phyloP scores from a whole-genome alignment of 768 basidiomycete genomes.

The Boletus rubescentipes region DNA sequence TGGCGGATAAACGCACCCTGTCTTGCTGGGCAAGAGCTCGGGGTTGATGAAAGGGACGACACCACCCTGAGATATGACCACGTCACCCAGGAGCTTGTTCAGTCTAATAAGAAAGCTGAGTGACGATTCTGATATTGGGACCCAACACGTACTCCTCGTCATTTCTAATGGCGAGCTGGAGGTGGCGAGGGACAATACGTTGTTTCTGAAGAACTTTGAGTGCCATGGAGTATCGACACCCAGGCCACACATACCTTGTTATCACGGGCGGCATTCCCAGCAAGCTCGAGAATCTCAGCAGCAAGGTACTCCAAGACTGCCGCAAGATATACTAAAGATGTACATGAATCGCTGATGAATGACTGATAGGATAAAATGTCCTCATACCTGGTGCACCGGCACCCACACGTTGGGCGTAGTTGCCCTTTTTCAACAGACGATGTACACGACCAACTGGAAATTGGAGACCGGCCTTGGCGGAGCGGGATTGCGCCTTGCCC shows the following conservation, averaged over 20 bases:
- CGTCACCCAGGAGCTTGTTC: conserved; percentile 79
- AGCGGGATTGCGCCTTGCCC: conserved; percentile 65
- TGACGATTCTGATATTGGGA: background rate
- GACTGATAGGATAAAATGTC: conserved; percentile 8
- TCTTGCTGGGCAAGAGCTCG: conserved; percentile 34
- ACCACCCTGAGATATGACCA: conserved; percentile 91
- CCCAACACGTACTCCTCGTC: conserved; percentile 67
- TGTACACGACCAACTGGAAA: conserved; percentile 94
- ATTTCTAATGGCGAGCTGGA: conserved; percentile 90
- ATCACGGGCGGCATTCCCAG: conserved; percentile 69
- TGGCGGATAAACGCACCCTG: conserved; percentile 20
- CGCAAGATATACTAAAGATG: conserved; percentile 72
- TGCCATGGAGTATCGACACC: background rate
- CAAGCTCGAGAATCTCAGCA: conserved; percentile 91
- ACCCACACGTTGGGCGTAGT: conserved; percentile 86
- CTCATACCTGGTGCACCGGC: conserved; percentile 79
- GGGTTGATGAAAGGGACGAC: conserved; percentile 69
- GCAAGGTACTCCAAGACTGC: conserved; percentile 91
- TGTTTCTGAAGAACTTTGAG: conserved; percentile 54
- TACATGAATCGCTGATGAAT: background rate
- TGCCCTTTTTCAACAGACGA: conserved; percentile 83
- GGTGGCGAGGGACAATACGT: conserved; percentile 91
- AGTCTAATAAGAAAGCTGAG: conserved; percentile 39
- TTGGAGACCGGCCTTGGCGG: conserved; percentile 72
- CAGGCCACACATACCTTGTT: conserved; percentile 27